These are phyloP conservation scores for Excoecaria agallocha DNA, from an alignment of 345 rosid genomes.

Conservation along the genomic window DNA sequence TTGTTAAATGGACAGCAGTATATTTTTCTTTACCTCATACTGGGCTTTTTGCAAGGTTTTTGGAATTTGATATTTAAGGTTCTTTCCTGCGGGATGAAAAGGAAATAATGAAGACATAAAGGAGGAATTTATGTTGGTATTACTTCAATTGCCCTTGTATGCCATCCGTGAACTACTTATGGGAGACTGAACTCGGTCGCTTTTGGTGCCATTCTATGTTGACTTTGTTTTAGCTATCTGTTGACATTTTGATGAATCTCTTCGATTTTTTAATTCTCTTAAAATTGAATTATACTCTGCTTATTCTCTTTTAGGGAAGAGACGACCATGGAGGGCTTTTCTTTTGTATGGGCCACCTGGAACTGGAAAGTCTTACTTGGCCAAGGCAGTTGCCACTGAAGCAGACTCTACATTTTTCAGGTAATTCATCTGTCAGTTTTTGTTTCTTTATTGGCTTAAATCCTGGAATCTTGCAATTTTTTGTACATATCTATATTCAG, in stretches of 20 bases:
- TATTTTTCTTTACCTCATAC: not conserved
- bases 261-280: not conserved
- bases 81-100: not conserved
- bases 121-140: not conserved
- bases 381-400: constrained; percentile 96
- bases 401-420: constrained; percentile 94
- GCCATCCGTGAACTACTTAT: not conserved
- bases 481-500: not conserved
- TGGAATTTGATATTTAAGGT: not conserved
- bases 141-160: not conserved
- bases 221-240: not conserved
- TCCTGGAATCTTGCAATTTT: not conserved
- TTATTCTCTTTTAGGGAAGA: constrained; percentile 59
- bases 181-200: constrained; percentile 4
- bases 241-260: not conserved
- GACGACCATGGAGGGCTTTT: constrained; percentile 92
- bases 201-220: not conserved
- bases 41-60: not conserved
- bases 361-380: constrained; percentile 90
- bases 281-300: not conserved
- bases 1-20: not conserved
- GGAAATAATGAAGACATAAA: not conserved
- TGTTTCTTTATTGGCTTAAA: not conserved
- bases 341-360: constrained; percentile 94
- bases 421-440: constrained; percentile 25